Evolutionary conservation across 176 grass and related monocot genomes (phyloP), one percentile per base, ranked within the genome.

Genomic region (Avena insularis): DNA sequence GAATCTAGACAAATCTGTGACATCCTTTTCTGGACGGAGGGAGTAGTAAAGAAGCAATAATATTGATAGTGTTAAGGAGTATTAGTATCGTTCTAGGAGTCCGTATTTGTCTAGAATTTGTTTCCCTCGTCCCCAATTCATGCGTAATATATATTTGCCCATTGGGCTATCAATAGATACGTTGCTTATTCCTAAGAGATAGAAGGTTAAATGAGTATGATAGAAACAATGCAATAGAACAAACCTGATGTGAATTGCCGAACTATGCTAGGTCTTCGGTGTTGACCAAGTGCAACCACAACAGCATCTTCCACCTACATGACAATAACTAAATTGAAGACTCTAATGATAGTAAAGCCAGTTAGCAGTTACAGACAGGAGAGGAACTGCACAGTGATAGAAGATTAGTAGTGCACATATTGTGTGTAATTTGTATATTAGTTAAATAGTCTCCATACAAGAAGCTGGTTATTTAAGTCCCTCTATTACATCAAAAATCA

Each of bases 231-330:
- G 75, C 74, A 81, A 70, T 63, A 12, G 35, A 48, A 14, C 86
- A 89, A 88, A 99, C 97, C 97, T 94, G 97, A 97, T 84, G 90
- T 94, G 80, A 97, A 93, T 86, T 99, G 97, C 62, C 91, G 94
- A 92, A 91, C 81, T 85, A 99, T 91, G 86, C 90, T 97, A 70
- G 97, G 92, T 82, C 94, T 86, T 33, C 94, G 87, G 61, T 94
- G 91, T 84, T 99, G 97, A 70, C 92, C 94, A 63, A 99, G 89
- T 71, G 97, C 90, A 94, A 99, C 85, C 68, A 97, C 92, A 86
- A 99, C 87, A 79, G 97, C 94, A 94, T 94, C 94, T 87, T 99
- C 97, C 73, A 97, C 97, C 97, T 99, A 84, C 47, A 83, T 81
- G 68, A 84, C 17, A 87, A 75, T 90, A 79, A 49, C 71, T 57